Evolutionary conservation across 106 monocot genomes (phyloP).

Genomic region (Chionographis japonica): DNA sequence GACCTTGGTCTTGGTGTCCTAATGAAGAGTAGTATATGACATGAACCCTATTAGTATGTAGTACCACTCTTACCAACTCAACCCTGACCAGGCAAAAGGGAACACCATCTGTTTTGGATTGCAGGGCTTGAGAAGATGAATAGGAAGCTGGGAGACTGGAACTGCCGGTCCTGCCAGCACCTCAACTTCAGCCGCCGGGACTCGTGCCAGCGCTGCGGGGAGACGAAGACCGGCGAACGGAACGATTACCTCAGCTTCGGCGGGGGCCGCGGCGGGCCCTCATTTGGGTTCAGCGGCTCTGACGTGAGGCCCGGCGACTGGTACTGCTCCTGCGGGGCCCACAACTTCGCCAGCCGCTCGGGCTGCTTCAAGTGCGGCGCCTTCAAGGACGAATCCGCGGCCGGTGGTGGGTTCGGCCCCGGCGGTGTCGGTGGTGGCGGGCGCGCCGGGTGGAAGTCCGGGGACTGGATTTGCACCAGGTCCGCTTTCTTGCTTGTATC

Average conservation of each 20-base stretch:
- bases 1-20: too few relatives aligned
- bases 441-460: constrained; percentile 81
- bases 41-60: too few relatives aligned
- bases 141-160: constrained; percentile 97
- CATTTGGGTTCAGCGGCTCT: constrained; percentile 40
- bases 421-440: constrained; percentile 24
- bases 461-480: constrained; percentile 95
- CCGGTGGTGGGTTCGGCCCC: constrained; percentile 19
- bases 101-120: too few relatives aligned
- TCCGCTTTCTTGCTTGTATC: constrained; percentile 7
- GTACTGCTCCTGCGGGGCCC: constrained; percentile 86
- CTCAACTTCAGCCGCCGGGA: constrained; percentile 97
- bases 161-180: constrained; percentile 85
- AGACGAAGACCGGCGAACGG: constrained; percentile 34
- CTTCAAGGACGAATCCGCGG: constrained; percentile 55
- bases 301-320: constrained; percentile 92
- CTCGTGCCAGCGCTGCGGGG: constrained; percentile 77
- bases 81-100: too few relatives aligned
- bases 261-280: constrained; percentile 28
- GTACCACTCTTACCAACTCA: too few relatives aligned
- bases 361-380: constrained; percentile 83
- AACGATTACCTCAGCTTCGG: constrained; percentile 33
- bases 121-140: constrained; percentile 58
- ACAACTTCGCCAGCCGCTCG: constrained; percentile 93
- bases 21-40: too few relatives aligned